Conservation (phyloP, 2,329 filamentous ascomycete species). For the Parascedosporium putredinis region DNA sequence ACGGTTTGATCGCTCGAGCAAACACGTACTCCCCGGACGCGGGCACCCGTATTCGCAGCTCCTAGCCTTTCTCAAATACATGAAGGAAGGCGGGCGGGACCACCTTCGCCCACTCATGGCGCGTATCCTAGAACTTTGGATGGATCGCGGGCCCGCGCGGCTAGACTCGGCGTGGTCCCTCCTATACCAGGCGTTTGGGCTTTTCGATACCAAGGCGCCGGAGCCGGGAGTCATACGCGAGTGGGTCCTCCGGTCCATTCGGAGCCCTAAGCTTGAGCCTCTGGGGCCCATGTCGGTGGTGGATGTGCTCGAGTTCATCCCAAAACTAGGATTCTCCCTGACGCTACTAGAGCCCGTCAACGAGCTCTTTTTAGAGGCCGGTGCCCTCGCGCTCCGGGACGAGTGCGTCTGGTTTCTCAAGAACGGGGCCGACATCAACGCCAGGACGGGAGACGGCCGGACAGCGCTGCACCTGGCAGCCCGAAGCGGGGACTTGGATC, state of each 20-base stretch:
- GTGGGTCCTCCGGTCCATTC: conserved; percentile 1
- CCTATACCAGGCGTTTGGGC: conserved; percentile 4
- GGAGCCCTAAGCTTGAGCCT: conserved; percentile 1
- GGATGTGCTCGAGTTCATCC: conserved; percentile 4
- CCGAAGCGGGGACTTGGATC: neutral
- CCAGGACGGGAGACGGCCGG: neutral
- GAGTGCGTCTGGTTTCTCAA: conserved; percentile 2
- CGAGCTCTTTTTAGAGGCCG: conserved; percentile 6
- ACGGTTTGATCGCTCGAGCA: conserved; percentile 1
- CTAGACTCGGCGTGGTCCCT: conserved; percentile 3
- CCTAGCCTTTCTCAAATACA: neutral
- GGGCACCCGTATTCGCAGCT: conserved; percentile 1
- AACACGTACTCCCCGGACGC: neutral
- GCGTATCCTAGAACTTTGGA: conserved; percentile 5
- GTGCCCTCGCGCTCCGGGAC: neutral
- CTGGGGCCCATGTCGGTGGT: conserved; percentile 4
- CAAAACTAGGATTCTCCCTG: conserved; percentile 2
- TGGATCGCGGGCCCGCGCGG: conserved; percentile 4
- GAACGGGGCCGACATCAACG: conserved; percentile 1
- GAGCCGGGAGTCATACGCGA: neutral
- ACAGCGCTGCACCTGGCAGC: conserved; percentile 7
- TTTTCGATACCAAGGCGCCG: neutral
- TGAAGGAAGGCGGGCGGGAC: neutral
- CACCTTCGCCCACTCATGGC: neutral
- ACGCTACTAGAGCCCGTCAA: neutral